phyloP scores from a whole-genome alignment of 2,329 filamentous ascomycete species.

The Cryphonectria nitschkei region DNA sequence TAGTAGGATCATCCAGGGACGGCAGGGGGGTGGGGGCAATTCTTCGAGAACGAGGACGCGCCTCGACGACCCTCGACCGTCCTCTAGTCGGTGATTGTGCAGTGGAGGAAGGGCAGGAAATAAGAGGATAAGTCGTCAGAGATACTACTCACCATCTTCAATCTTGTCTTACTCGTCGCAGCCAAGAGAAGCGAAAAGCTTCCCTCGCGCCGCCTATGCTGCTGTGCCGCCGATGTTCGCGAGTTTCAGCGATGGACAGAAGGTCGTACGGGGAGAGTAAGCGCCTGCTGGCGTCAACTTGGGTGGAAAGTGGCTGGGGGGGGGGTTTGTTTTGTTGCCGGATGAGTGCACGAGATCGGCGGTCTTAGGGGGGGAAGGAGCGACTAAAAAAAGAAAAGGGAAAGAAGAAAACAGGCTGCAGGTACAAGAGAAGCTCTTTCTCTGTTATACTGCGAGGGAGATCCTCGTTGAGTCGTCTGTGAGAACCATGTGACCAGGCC shows the following conservation, averaged over 20 bases:
- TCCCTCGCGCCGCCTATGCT: slow-evolving; percentile 21
- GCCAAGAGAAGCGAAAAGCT: slow-evolving; percentile 26
- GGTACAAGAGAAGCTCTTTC: slow-evolving; percentile 15
- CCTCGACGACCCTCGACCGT: not conserved
- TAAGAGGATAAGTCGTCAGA: not conserved
- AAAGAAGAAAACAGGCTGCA: not conserved
- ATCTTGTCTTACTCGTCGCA: slow-evolving; percentile 8
- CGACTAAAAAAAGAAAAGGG: no score
- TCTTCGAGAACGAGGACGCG: not conserved
- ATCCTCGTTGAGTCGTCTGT: slow-evolving; percentile 9
- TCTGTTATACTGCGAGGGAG: slow-evolving; percentile 17
- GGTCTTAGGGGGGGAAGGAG: not conserved
- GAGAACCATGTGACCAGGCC: slow-evolving; percentile 22
- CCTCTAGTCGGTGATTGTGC: not conserved
- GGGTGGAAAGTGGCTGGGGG: not conserved
- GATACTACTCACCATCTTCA: slow-evolving; percentile 32
- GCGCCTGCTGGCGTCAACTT: not conserved
- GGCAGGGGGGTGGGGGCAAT: not conserved
- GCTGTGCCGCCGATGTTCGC: slow-evolving; percentile 21
- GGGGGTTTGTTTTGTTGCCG: not conserved
- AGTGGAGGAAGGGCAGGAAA: not conserved
- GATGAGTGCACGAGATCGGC: not conserved
- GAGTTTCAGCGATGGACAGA: not conserved
- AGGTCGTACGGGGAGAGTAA: not conserved
- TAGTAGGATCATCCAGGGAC: slow-evolving; percentile 15